Base-by-base conservation (phyloP, 169 alveolate species). In the Amoebophrya sp. region DNA sequence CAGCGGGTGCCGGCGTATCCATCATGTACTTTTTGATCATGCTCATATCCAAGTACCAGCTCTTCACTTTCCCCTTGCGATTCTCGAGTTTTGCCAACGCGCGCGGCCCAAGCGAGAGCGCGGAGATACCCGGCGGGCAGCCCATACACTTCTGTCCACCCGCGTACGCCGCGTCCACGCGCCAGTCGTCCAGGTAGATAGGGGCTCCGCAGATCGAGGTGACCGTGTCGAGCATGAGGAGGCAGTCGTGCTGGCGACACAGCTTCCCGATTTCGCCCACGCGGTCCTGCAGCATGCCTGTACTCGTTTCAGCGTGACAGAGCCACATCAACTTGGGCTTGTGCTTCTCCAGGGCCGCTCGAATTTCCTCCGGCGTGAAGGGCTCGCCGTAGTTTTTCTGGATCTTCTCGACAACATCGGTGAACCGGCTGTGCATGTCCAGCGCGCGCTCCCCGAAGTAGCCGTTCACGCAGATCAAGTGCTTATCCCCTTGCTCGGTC, bases 391-490 rank as follows among this genome's bases (percentile, higher is more conserved):
- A 93, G 18, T 93, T 89, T 41, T 89, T 93, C 41, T 92, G 90
- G n/a, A 65, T 65, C 55, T 47, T 40, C 41, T 89, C 36, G 40
- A 93, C 93, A 24, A 90, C 77, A 3, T 91, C 95, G 0, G 94
- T 92, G 77, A 92, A 93, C 23, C 95, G 91, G n/a, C 90, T 26
- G 55, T 93, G 93, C 95, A 93, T 92, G 76, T 93, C 95, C 14
- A 54, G 53, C 41, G 89, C 76, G 12, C 95, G 90, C 40, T 65
- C 83, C 53, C 95, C 95, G 41, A 93, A 93, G 83, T 93, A 93
- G 39, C 95, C 83, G 83, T 65, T 65, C 83, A 65, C 83, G n/a
- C 83, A 65, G 33, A 65, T 65, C 26, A 65, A 26, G 83, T 65
- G 83, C 83, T 29, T 65, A 36, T 65, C 83, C 12, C 83, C 83